phyloP scores from a whole-genome alignment of 1,284 basidiomycete species.

The Fistulinella cinereoalba region DNA sequence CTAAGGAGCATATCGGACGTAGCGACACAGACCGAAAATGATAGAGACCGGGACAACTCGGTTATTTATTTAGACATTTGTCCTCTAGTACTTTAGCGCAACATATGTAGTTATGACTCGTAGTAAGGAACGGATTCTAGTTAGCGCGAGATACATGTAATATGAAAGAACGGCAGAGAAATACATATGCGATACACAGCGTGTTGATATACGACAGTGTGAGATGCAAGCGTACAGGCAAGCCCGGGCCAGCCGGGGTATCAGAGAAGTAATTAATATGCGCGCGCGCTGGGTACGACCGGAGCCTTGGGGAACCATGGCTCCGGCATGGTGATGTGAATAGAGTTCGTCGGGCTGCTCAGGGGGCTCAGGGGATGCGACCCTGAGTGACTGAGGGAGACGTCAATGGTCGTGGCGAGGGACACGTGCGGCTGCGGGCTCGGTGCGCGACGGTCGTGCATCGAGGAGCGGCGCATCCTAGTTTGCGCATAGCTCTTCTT shows the following conservation, averaged over 20 bases:
- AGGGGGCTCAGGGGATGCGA: slow-evolving; percentile 11
- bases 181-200: slow-evolving; percentile 11
- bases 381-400: neutral
- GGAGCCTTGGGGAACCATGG: slow-evolving; percentile 15
- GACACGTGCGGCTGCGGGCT: slow-evolving; percentile 6
- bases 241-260: neutral
- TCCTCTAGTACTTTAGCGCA: too few relatives aligned
- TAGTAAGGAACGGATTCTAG: neutral
- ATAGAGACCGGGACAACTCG: too few relatives aligned
- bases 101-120: too few relatives aligned
- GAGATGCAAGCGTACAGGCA: slow-evolving; percentile 2
- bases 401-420: slow-evolving; percentile 5
- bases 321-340: slow-evolving; percentile 22
- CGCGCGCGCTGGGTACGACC: slow-evolving; percentile 1
- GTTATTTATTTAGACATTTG: slow-evolving; percentile 1
- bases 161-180: slow-evolving; percentile 2
- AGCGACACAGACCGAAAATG: too few relatives aligned
- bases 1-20: too few relatives aligned
- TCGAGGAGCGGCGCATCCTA: slow-evolving; percentile 7
- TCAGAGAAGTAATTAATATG: slow-evolving; percentile 14
- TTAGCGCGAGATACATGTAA: slow-evolving; percentile 1
- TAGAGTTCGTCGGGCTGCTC: slow-evolving; percentile 8
- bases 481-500: neutral
- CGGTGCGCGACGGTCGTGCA: slow-evolving; percentile 9
- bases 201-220: slow-evolving; percentile 13